A percentile compares a stretch with the other conserved stretches of the same genome.
Conservation (phyloP, 768 basidiomycete species). For the Mrakia hoshinonis region DNA sequence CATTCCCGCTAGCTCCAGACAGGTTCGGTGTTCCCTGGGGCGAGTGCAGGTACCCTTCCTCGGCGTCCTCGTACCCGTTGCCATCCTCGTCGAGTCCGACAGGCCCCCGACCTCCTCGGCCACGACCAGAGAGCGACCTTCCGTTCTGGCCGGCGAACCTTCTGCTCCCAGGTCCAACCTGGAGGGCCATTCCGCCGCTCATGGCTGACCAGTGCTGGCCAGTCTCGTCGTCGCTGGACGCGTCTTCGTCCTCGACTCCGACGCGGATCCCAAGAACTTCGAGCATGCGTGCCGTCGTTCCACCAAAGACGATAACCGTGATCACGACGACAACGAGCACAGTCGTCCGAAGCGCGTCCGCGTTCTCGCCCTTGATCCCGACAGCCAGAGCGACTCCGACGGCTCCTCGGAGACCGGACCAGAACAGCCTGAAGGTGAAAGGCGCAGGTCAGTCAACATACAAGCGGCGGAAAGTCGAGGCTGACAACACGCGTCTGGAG, state of each 20-base stretch:
- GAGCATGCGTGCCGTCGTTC: slow-evolving; percentile 93
- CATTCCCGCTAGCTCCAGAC: background rate
- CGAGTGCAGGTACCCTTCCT: background rate
- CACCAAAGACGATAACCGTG: slow-evolving; percentile 88
- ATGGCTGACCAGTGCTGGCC: slow-evolving; percentile 11
- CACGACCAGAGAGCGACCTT: background rate
- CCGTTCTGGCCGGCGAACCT: slow-evolving; percentile 18
- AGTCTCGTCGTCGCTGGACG: slow-evolving; percentile 45
- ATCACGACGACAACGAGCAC: slow-evolving; percentile 92
- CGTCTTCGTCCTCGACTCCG: slow-evolving; percentile 88
- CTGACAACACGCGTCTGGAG: background rate
- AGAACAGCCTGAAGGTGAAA: slow-evolving; percentile 52
- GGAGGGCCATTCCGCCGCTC: slow-evolving; percentile 16
- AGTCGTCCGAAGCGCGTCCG: slow-evolving; percentile 80
- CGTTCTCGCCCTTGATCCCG: slow-evolving; percentile 88
- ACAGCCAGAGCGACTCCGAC: slow-evolving; percentile 96
- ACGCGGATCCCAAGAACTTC: slow-evolving; percentile 93
- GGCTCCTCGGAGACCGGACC: slow-evolving; percentile 93
- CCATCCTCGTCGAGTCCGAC: background rate
- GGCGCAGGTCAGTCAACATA: background rate
- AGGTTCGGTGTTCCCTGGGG: background rate
- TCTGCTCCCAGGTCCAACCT: slow-evolving; percentile 15
- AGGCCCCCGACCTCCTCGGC: background rate
- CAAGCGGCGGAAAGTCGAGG: background rate
- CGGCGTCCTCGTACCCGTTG: slow-evolving; percentile 17